Conservation (phyloP, 306 rosid genomes). For the Gleditsia sinensis region DNA sequence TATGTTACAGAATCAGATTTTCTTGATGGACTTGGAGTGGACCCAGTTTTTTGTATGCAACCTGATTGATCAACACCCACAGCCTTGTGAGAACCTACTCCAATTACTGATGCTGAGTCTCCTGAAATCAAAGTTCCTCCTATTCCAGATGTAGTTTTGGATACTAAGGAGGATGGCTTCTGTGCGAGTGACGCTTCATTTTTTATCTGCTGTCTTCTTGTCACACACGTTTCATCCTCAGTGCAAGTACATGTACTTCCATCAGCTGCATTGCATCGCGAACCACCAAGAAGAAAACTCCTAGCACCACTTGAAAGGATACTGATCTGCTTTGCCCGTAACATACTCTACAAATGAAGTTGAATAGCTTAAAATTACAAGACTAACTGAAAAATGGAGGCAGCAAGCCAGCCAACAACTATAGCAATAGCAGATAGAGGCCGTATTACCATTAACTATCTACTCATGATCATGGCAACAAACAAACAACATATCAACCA, state of each 20-base stretch:
- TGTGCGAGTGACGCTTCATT: constrained; percentile 48
- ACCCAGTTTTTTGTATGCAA: constrained; percentile 38
- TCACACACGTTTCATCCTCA: constrained; percentile 78
- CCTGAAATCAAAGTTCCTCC: constrained; percentile 52
- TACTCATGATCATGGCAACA: neutral
- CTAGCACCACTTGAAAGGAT: constrained; percentile 80
- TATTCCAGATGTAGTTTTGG: constrained; percentile 49
- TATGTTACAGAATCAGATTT: constrained; percentile 56
- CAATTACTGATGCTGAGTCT: constrained; percentile 45
- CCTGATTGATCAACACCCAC: constrained; percentile 41
- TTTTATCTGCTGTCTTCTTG: constrained; percentile 55
- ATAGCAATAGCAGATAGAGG: constrained; percentile 11
- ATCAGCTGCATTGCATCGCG: constrained; percentile 68
- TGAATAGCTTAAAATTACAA: constrained; percentile 19
- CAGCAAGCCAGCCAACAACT: neutral
- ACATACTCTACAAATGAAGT: constrained; percentile 57
- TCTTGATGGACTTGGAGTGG: constrained; percentile 43
- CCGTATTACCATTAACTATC: constrained; percentile 4
- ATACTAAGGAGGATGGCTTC: constrained; percentile 51
- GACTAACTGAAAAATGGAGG: neutral
- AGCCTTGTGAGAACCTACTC: constrained; percentile 43
- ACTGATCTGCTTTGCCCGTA: constrained; percentile 79
- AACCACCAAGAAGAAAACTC: constrained; percentile 68
- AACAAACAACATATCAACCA: constrained; percentile 10
- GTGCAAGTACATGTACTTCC: constrained; percentile 80